Conservation (phyloP, 331 rosid species). For the Stylosanthes scabra region DNA sequence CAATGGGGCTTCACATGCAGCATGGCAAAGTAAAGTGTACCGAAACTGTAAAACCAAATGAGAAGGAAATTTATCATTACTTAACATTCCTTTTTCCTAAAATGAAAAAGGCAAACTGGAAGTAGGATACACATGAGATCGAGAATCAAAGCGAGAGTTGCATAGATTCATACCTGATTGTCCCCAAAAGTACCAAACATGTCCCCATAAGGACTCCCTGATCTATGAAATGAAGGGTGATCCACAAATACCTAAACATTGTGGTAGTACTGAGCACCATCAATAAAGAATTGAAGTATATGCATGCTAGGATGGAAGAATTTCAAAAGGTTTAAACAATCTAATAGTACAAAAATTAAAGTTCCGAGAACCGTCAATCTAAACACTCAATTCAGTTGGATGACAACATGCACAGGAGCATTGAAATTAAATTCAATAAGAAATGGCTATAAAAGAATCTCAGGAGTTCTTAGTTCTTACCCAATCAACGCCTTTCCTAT, state of each 20-base stretch:
- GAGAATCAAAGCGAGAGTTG: constrained; percentile 27
- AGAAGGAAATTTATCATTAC: constrained; percentile 54
- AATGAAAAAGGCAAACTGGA: background rate
- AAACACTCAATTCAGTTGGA: no score
- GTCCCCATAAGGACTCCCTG: constrained; percentile 91
- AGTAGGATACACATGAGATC: constrained; percentile 10
- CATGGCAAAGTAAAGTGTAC: constrained; percentile 94
- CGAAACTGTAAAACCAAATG: constrained; percentile 85
- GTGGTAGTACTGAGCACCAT: constrained; percentile 31
- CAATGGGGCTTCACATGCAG: constrained; percentile 97
- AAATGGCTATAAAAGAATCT: background rate
- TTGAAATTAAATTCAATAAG: background rate
- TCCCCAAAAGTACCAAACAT: constrained; percentile 74
- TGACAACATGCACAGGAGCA: no score
- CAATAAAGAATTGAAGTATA: constrained; percentile 21
- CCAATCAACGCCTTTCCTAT: constrained; percentile 85
- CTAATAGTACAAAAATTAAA: background rate
- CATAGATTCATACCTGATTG: constrained; percentile 64
- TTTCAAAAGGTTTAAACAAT: constrained; percentile 9
- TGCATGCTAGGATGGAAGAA: constrained; percentile 15
- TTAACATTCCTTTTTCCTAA: background rate
- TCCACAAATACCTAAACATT: constrained; percentile 79
- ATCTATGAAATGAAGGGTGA: constrained; percentile 79
- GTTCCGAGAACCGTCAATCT: no score
- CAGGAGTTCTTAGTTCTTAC: constrained; percentile 48